Percentiles rank a stretch among this genome's conserved stretches.
These are phyloP conservation scores for Fragaria ananassa DNA, from an alignment of 306 rosid species.

Conservation along the genomic window DNA sequence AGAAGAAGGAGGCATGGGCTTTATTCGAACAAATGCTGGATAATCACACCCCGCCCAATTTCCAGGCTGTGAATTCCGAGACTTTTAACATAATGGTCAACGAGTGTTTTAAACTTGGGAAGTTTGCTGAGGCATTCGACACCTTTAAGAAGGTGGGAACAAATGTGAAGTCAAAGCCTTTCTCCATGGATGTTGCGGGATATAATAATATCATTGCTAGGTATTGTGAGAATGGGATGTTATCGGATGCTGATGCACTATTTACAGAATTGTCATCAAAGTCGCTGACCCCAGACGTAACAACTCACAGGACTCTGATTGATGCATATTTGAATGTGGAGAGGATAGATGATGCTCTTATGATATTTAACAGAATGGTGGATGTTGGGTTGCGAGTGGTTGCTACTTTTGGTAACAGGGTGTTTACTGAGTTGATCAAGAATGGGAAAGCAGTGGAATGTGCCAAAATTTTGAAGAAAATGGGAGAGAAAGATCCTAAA, in stretches of 20 bases:
- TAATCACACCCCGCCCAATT: conserved; percentile 82
- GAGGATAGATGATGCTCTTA: conserved; percentile 71
- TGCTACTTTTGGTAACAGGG: conserved; percentile 69
- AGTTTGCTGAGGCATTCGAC: conserved; percentile 49
- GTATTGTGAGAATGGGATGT: conserved; percentile 74
- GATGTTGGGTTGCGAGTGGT: conserved; percentile 85
- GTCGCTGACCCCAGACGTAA: conserved; percentile 81
- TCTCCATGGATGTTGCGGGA: conserved; percentile 91
- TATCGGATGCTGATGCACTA: conserved; percentile 59
- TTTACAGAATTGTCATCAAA: conserved; percentile 71
- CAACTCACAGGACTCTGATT: conserved; percentile 67
- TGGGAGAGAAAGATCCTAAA: conserved; percentile 93
- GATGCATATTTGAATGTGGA: conserved; percentile 64
- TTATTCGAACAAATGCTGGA: conserved; percentile 79
- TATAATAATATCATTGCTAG: conserved; percentile 76
- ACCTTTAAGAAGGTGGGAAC: conserved; percentile 83
- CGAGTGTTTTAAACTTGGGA: conserved; percentile 66
- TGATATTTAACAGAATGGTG: conserved; percentile 71
- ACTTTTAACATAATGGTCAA: conserved; percentile 86
- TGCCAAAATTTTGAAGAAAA: conserved; percentile 70
- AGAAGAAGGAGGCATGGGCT: conserved; percentile 52
- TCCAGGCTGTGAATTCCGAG: conserved; percentile 86
- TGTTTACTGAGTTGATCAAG: conserved; percentile 68
- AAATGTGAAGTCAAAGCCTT: conserved; percentile 63
- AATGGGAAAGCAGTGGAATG: conserved; percentile 66